phyloP scores from a whole-genome alignment of 78 protist species.

The Cavenderia fasciculata region DNA sequence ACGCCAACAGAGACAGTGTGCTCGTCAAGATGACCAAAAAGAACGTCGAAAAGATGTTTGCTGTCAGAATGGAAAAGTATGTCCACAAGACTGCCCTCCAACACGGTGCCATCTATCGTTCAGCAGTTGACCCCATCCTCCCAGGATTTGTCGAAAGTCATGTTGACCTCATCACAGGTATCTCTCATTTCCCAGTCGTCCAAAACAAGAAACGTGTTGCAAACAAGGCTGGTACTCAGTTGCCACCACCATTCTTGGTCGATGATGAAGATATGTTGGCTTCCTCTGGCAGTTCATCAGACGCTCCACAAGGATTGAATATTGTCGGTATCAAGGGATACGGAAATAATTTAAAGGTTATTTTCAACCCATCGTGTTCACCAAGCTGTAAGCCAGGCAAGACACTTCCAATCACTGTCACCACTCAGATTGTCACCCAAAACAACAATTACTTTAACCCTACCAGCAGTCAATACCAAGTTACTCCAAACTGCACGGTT shows the following conservation, averaged over 20 bases:
- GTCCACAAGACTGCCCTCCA: not conserved
- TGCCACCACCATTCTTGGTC: not conserved
- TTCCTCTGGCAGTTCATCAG: not conserved
- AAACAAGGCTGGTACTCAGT: too few species aligned
- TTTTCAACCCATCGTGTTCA: slow-evolving; percentile 24
- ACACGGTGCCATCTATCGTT: not conserved
- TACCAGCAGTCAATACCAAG: not conserved
- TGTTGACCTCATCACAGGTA: slow-evolving; percentile 57
- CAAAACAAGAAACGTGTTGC: too few species aligned
- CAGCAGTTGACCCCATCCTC: slow-evolving; percentile 25
- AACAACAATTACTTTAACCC: not conserved
- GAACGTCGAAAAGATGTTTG: slow-evolving; percentile 13
- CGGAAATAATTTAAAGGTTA: slow-evolving; percentile 11
- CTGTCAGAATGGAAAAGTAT: not conserved
- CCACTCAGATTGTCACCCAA: not conserved
- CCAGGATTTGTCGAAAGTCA: not conserved
- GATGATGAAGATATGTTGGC: not conserved
- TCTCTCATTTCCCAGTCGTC: slow-evolving; percentile 62
- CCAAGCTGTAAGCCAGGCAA: slow-evolving; percentile 47
- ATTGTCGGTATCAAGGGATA: slow-evolving; percentile 24
- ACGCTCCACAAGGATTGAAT: not conserved
- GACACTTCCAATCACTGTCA: slow-evolving; percentile 28
- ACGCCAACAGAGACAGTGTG: not conserved
- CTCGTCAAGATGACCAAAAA: not conserved
- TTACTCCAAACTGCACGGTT: slow-evolving; percentile 26